Evolutionary conservation across 2,329 filamentous ascomycete genomes (phyloP).

Genomic region (Emmonsiellopsis sp.): DNA sequence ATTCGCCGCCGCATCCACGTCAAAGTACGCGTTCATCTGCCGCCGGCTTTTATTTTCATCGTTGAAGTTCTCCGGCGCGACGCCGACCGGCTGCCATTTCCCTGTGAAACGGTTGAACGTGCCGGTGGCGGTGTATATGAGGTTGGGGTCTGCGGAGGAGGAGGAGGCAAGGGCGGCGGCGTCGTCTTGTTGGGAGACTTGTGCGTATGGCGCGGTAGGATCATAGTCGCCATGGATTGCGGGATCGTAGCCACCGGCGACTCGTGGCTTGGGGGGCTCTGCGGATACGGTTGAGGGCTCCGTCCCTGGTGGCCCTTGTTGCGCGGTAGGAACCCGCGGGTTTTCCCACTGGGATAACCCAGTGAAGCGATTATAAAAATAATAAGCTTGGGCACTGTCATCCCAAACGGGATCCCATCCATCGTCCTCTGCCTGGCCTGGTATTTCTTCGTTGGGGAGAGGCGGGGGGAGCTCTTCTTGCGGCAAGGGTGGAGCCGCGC

Average conservation of each 20-base stretch:
- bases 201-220: conserved; percentile 87
- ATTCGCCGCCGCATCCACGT: conserved; percentile 89
- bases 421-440: conserved; percentile 42
- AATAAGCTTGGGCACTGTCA: conserved; percentile 56
- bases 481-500: conserved; percentile 30
- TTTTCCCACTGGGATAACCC: conserved; percentile 75
- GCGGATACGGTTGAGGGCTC: conserved; percentile 19
- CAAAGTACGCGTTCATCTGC: conserved; percentile 92
- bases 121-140: conserved; percentile 57
- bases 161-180: conserved; percentile 20
- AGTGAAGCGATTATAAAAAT: conserved; percentile 78
- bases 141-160: conserved; percentile 29
- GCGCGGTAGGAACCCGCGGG: conserved; percentile 54
- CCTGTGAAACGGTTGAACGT: conserved; percentile 91
- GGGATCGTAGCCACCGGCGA: conserved; percentile 75
- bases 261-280: conserved; percentile 27
- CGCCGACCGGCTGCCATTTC: conserved; percentile 60
- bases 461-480: conserved; percentile 36
- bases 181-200: conserved; percentile 34
- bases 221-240: conserved; percentile 96
- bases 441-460: conserved; percentile 44
- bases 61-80: conserved; percentile 65
- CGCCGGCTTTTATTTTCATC: conserved; percentile 79
- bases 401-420: conserved; percentile 83
- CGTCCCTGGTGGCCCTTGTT: conserved; percentile 8